A percentile compares a stretch with the other conserved stretches of the same genome.
Conservation (phyloP, 116 monocot genomes). For the Cymodocea nodosa region DNA sequence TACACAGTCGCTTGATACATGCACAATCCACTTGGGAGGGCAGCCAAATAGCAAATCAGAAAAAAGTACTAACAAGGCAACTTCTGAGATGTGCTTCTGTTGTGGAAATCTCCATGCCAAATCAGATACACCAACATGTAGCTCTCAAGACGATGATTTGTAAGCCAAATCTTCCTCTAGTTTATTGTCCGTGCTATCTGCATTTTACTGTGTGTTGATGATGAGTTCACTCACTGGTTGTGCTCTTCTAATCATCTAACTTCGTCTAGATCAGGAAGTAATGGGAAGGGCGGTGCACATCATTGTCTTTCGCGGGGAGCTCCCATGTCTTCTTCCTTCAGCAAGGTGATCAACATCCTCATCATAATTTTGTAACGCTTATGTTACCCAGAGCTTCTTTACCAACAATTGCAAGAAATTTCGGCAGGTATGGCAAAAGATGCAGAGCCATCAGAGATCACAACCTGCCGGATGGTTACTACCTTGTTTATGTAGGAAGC, state of each 20-base stretch:
- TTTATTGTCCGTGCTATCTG: not conserved
- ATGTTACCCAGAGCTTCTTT: not conserved
- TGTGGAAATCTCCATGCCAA: constrained; percentile 31
- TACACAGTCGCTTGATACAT: constrained; percentile 24
- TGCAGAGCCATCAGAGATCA: not conserved
- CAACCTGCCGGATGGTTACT: not conserved
- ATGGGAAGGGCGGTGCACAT: not conserved
- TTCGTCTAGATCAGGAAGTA: not conserved
- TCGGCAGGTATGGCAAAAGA: constrained; percentile 4
- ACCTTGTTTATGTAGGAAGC: constrained; percentile 5
- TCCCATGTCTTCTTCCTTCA: constrained; percentile 5
- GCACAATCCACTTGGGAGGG: constrained; percentile 31
- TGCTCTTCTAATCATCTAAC: no score
- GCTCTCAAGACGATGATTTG: constrained; percentile 37
- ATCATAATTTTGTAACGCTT: no score
- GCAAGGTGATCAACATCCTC: constrained; percentile 3
- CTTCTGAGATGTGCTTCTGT: constrained; percentile 40
- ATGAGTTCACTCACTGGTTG: no score
- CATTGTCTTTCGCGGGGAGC: constrained; percentile 10
- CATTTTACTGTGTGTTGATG: no score
- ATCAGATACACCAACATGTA: constrained; percentile 29
- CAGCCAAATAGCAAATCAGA: constrained; percentile 40
- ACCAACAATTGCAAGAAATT: not conserved
- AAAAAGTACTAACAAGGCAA: constrained; percentile 29
- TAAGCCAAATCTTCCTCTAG: constrained; percentile 12